These are phyloP conservation scores for Dentipellis fragilis DNA, from an alignment of 768 basidiomycete species.

Conservation along the genomic window DNA sequence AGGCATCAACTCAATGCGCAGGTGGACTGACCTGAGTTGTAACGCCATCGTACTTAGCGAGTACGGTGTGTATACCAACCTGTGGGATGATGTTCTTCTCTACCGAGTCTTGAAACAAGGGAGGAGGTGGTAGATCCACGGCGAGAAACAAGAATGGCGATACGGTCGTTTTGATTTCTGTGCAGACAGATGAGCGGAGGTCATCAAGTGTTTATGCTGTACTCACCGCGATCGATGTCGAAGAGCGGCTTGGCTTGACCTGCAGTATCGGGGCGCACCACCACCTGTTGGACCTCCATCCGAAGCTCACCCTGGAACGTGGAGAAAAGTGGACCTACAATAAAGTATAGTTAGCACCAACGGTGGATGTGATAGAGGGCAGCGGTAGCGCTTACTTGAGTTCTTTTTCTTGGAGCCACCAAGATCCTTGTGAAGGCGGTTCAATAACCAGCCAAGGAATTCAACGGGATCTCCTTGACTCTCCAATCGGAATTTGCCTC, in stretches of 20 bases:
- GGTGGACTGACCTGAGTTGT: constrained; percentile 63
- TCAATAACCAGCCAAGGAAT: constrained; percentile 92
- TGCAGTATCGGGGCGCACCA: constrained; percentile 69
- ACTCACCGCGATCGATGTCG: constrained; percentile 85
- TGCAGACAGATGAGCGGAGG: neutral
- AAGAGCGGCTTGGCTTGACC: constrained; percentile 80
- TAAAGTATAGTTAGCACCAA: constrained; percentile 8
- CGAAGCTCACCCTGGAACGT: constrained; percentile 93
- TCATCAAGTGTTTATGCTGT: neutral
- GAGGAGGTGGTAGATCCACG: constrained; percentile 94
- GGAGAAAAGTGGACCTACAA: constrained; percentile 76
- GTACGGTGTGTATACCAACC: constrained; percentile 80
- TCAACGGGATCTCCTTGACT: constrained; percentile 95
- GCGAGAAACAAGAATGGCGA: constrained; percentile 96
- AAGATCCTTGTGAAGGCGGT: constrained; percentile 84
- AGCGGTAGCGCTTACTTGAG: constrained; percentile 54
- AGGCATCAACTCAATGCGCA: constrained; percentile 5
- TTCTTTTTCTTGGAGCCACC: constrained; percentile 90
- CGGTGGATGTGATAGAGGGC: constrained; percentile 10
- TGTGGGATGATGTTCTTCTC: constrained; percentile 99
- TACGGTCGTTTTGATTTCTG: constrained; percentile 76
- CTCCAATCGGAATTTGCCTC: constrained; percentile 86
- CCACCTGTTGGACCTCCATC: constrained; percentile 88
- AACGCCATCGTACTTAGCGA: constrained; percentile 89
- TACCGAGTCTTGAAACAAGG: constrained; percentile 89